A percentile compares a stretch with the other conserved stretches of the same genome.
These are phyloP conservation scores for Penicillium concentricum DNA, from an alignment of 2,329 filamentous ascomycete species.

Conservation along the genomic window DNA sequence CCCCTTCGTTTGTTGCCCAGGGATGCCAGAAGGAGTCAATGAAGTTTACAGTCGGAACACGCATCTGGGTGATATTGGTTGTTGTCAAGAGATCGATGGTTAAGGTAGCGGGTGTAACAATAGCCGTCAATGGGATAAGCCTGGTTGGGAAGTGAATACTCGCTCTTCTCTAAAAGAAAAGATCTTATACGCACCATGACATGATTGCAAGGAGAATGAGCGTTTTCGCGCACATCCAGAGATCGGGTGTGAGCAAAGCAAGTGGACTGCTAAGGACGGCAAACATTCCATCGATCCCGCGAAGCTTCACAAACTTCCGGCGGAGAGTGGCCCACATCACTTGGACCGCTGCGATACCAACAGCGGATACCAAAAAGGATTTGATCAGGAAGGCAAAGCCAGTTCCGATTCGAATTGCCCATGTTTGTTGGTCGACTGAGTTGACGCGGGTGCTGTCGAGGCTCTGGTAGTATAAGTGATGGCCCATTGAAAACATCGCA, in stretches of 20 bases:
- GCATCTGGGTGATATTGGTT: not conserved
- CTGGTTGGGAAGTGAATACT: not conserved
- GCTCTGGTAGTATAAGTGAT: not conserved
- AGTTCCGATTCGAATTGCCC: constrained; percentile 12
- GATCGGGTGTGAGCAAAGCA: constrained; percentile 2
- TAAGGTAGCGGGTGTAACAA: constrained; percentile 4
- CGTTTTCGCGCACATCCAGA: constrained; percentile 12
- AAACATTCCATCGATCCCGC: constrained; percentile 11
- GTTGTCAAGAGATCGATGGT: not conserved
- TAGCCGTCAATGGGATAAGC: not conserved
- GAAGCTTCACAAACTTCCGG: constrained; percentile 5
- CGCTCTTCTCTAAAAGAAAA: not conserved
- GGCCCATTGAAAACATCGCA: constrained; percentile 3
- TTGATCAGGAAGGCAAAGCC: constrained; percentile 12
- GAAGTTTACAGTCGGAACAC: not conserved
- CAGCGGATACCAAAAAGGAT: not conserved
- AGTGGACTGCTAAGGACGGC: constrained; percentile 1
- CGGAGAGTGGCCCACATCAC: constrained; percentile 11
- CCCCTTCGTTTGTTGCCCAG: not conserved
- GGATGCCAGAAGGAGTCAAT: not conserved
- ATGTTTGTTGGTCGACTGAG: constrained; percentile 8
- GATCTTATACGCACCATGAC: constrained; percentile 5
- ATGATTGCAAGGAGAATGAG: constrained; percentile 8
- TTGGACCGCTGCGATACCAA: constrained; percentile 10
- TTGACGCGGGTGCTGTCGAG: not conserved